A percentile compares a stretch with the other conserved stretches of the same genome.
phyloP scores from a whole-genome alignment of 1,139 yeast genomes.

The Ashbya aceris region DNA sequence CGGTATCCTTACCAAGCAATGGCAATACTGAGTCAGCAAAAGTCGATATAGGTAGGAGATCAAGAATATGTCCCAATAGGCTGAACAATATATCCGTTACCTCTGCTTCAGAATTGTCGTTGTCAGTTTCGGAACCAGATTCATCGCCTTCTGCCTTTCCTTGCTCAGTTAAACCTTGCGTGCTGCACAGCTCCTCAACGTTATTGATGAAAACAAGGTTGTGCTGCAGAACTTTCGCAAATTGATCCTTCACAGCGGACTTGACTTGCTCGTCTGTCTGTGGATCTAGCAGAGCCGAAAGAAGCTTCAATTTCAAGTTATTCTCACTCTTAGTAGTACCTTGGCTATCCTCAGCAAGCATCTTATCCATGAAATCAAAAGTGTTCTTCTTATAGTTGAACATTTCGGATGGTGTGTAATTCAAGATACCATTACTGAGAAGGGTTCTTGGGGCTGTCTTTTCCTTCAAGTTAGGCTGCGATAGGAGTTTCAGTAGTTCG shows the following conservation, averaged over 20 bases:
- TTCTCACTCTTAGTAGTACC: conserved; percentile 38
- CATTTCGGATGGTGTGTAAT: conserved; percentile 44
- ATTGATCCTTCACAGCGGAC: conserved; percentile 33
- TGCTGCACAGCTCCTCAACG: conserved; percentile 8
- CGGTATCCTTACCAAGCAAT: conserved; percentile 31
- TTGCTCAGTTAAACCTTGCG: not conserved
- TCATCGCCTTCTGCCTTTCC: conserved; percentile 9
- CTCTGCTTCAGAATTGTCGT: conserved; percentile 17
- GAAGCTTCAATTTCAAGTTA: conserved; percentile 49
- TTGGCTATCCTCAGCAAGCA: conserved; percentile 35
- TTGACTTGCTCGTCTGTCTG: conserved; percentile 29
- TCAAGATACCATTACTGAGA: conserved; percentile 52
- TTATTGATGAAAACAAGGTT: conserved; percentile 29
- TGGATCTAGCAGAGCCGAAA: conserved; percentile 45
- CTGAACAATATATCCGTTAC: conserved; percentile 32
- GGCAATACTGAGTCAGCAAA: conserved; percentile 60
- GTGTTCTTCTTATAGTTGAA: conserved; percentile 41
- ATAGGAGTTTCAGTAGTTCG: conserved; percentile 42
- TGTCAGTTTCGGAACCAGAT: conserved; percentile 14
- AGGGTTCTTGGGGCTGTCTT: conserved; percentile 45
- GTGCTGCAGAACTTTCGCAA: conserved; percentile 38
- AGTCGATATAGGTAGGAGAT: conserved; percentile 63
- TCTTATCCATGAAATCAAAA: conserved; percentile 44
- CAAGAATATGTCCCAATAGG: conserved; percentile 52
- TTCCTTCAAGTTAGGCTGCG: conserved; percentile 32